A percentile compares a stretch with the other conserved stretches of the same genome.
Evolutionary conservation across 306 rosid genomes (phyloP).

Genomic region (Acacia confusa): DNA sequence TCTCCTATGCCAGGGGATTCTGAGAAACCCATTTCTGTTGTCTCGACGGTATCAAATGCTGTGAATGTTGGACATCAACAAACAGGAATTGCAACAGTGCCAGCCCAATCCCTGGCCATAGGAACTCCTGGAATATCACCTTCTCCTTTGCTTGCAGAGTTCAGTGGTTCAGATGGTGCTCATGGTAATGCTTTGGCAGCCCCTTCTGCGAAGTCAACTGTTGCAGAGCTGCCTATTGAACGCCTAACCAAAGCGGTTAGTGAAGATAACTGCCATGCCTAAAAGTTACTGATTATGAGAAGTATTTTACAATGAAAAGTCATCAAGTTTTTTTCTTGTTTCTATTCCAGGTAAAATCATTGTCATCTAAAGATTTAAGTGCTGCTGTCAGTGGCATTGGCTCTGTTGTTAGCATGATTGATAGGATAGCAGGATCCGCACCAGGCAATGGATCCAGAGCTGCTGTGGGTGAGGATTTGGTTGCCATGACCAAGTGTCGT

Average conservation of each 20-base stretch:
- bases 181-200: conserved; percentile 55
- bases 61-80: conserved; percentile 72
- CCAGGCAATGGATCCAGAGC: conserved; percentile 97
- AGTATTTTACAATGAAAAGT: conserved; percentile 19
- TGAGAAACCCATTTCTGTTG: conserved; percentile 66
- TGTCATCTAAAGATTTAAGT: conserved; percentile 63
- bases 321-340: conserved; percentile 22
- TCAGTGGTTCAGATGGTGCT: conserved; percentile 61
- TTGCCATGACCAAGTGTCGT: conserved; percentile 89
- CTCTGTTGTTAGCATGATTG: conserved; percentile 87
- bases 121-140: conserved; percentile 99
- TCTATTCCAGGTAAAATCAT: conserved; percentile 74
- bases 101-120: conserved; percentile 86
- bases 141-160: conserved; percentile 94
- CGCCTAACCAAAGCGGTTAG: conserved; percentile 80
- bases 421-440: conserved; percentile 92
- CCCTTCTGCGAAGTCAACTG: conserved; percentile 62
- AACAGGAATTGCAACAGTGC: conserved; percentile 46
- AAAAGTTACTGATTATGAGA: not conserved
- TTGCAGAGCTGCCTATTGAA: conserved; percentile 81
- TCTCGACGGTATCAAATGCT: conserved; percentile 63
- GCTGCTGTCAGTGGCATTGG: conserved; percentile 83
- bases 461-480: conserved; percentile 96
- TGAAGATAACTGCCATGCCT: conserved; percentile 20
- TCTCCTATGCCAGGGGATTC: conserved; percentile 82